Percentiles rank a stretch among this genome's conserved stretches.
These are phyloP conservation scores for Apiospora rasikravindrae DNA, from an alignment of 2,329 filamentous ascomycete genomes.

Conservation along the genomic window DNA sequence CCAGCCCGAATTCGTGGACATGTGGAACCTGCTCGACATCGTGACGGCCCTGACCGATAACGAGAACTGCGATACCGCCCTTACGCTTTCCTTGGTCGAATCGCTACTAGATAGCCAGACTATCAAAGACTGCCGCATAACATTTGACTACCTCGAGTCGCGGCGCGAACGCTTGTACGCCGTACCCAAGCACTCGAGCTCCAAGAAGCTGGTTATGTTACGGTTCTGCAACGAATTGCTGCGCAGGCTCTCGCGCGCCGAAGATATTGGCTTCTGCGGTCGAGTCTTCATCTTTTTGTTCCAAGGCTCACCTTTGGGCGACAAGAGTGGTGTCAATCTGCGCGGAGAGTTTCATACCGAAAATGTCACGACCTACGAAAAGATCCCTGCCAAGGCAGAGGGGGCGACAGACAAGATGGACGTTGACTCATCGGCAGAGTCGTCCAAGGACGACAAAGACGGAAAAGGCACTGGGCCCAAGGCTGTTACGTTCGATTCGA, in stretches of 20 bases:
- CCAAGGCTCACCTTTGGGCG: conserved; percentile 90
- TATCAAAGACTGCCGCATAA: conserved; percentile 84
- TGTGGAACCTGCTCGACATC: conserved; percentile 95
- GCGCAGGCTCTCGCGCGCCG: conserved; percentile 89
- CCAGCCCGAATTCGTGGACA: conserved; percentile 75
- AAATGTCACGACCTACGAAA: conserved; percentile 87
- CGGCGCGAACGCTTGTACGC: conserved; percentile 86
- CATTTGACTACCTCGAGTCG: conserved; percentile 96
- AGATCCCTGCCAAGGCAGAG: conserved; percentile 46
- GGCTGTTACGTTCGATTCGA: conserved; percentile 49
- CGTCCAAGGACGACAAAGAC: conserved; percentile 39
- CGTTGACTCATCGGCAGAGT: conserved; percentile 58
- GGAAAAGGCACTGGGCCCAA: conserved; percentile 45
- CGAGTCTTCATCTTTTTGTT: conserved; percentile 98
- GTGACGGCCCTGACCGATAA: conserved; percentile 87
- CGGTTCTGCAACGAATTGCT: conserved; percentile 93
- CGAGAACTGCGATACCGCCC: conserved; percentile 75
- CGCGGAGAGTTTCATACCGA: conserved; percentile 95
- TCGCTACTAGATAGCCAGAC: conserved; percentile 96
- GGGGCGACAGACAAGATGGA: conserved; percentile 64
- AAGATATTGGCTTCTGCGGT: conserved; percentile 96
- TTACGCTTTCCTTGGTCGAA: conserved; percentile 90
- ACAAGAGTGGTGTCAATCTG: conserved; percentile 96
- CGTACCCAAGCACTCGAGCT: conserved; percentile 58
- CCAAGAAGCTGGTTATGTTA: conserved; percentile 86